Evolutionary conservation across 352 stramenopile species (phyloP), one percentile per base, ranked within the genome.

Genomic region (Saprolegnia parasitica): DNA sequence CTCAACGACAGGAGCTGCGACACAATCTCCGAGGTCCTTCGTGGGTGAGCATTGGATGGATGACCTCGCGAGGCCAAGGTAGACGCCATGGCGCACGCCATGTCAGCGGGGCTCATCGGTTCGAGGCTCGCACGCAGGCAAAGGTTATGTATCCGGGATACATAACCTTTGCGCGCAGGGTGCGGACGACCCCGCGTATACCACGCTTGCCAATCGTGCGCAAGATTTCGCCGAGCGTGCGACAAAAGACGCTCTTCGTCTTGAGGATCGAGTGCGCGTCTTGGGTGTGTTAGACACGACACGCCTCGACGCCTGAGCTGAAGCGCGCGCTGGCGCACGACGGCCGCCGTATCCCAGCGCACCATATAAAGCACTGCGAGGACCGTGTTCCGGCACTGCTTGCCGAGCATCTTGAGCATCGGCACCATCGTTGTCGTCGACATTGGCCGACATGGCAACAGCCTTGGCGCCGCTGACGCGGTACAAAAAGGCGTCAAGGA

Each of bases 301-400:
- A 70, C 95, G 99, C 88, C 99, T 99, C 97, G 97, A 99, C 21
- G 95, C 87, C 77, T 99, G n/a, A n/a, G n/a, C n/a, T n/a, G 95
- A 40, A 99, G 77, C 46, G 98, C 95, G 65, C 83, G 95, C 75
- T 99, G 96, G 18, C 97, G 93, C 71, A 99, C 98, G 15, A 98
- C 86, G 13, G 93, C 86, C 52, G 91, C 95, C 39, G 90, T 98
- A 78, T 99, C 98, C 57, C 90, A 98, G 56, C 97, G 89, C 68
- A 98, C 95, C 75, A 99, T 96, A 84, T 99, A 99, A 21, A 99
- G 78, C 67, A 93, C 98, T 56, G 97, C 89, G 56, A 99, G 86
- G 61, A 99, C 96, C 26, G 93, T 89, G 73, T 98, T 97, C 52
- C 96, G 88, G 32, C 92, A 95, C 66, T 95, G 85, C 74, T 95